Percentiles rank a stretch among this genome's conserved stretches.
Evolutionary conservation across 2,329 filamentous ascomycete species (phyloP).

Genomic region (Colletotrichum chrysophilum): DNA sequence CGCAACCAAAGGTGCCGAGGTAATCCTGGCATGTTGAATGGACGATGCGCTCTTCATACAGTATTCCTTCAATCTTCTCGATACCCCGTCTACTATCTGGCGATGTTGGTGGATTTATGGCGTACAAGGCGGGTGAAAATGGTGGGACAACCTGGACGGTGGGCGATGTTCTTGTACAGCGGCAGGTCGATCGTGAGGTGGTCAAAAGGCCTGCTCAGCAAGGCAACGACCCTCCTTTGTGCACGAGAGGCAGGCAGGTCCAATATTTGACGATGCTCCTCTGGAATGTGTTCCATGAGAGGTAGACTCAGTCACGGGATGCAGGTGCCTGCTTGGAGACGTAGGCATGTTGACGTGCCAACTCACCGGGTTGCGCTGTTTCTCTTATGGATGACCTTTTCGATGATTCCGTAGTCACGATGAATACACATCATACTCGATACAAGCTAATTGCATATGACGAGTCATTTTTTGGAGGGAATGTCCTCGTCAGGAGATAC

Average conservation of each 20-base stretch:
- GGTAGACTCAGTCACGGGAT: not conserved
- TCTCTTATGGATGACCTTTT: not conserved
- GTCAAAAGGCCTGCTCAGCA: not conserved
- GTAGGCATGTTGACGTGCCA: not conserved
- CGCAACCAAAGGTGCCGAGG: not conserved
- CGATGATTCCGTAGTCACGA: not conserved
- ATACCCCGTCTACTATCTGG: slow-evolving; percentile 17
- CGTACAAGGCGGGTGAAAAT: slow-evolving; percentile 6
- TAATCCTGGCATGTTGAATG: not conserved
- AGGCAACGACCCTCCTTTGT: not conserved
- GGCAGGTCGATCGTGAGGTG: not conserved
- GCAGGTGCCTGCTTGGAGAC: not conserved
- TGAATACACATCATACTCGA: not conserved
- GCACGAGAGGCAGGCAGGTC: not conserved
- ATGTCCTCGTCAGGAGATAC: not conserved
- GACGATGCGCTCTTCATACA: not conserved
- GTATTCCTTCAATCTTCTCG: slow-evolving; percentile 1
- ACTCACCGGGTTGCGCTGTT: not conserved
- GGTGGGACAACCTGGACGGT: not conserved
- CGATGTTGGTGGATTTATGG: slow-evolving; percentile 17
- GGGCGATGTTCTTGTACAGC: slow-evolving; percentile 9
- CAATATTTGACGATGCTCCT: not conserved
- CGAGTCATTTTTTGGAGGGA: not conserved
- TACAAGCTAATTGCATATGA: not conserved
- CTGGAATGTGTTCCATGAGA: not conserved